Conservation (phyloP, 2,329 filamentous ascomycete genomes). For the Sclerotinia spermophila region DNA sequence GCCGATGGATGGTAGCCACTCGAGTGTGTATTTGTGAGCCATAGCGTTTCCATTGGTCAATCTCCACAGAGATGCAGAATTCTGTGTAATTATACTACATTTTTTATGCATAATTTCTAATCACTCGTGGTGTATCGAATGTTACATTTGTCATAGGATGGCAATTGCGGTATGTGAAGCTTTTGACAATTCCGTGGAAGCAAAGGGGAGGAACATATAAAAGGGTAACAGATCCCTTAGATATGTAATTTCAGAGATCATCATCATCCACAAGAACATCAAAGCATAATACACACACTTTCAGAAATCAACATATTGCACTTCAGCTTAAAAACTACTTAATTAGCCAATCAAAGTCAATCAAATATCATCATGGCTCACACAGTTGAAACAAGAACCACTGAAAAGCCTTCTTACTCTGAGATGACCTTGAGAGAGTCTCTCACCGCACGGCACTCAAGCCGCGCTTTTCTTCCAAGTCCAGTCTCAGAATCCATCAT, state of each 20-base stretch:
- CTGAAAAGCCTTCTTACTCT: background rate
- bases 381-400: background rate
- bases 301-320: background rate
- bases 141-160: background rate
- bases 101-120: background rate
- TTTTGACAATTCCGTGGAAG: conserved; percentile 1
- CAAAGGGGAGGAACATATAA: background rate
- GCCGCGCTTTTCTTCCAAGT: conserved; percentile 5
- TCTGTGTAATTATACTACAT: background rate
- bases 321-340: background rate
- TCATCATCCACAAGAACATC: background rate
- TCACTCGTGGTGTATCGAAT: background rate
- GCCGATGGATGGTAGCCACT: conserved; percentile 5
- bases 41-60: background rate
- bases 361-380: conserved; percentile 2
- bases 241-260: background rate
- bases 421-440: conserved; percentile 10
- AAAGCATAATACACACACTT: background rate
- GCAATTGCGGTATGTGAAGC: background rate
- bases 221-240: background rate
- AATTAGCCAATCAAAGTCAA: background rate
- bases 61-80: background rate
- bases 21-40: background rate
- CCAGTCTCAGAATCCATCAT: conserved; percentile 10
- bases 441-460: conserved; percentile 8